Base-by-base conservation (phyloP, 257 asterid genomes). In the Lycium barbarum region DNA sequence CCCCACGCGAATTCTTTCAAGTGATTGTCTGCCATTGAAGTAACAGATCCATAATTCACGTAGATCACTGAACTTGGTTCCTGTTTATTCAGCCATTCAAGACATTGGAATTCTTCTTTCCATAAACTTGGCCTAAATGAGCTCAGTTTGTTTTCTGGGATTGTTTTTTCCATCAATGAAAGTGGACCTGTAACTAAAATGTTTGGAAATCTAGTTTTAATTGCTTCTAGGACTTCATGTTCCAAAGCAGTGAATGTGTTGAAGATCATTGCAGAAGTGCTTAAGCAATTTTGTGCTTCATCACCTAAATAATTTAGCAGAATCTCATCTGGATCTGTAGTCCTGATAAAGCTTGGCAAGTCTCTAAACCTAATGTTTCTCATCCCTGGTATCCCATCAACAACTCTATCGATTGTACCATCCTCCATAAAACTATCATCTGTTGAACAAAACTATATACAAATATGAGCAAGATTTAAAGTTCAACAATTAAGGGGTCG, bases 341-440 rank as follows among this genome's bases (percentile, higher is more conserved):
- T 65, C 72, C 7, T 65, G 45, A 65, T 65, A 65, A 65, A 65
- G 72, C 72, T 65, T 12, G 72, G 72, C 45, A 65, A 65, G n/a
- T 65, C 72, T 15, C 26, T 65, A 15, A 26, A 65, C 43, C 72
- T 65, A 33, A 65, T 65, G 72, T 65, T 65, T 6, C 72, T 33
- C 72, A 5, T 65, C 12, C 18, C 72, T 26, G 72, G 72, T 5
- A 65, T 65, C 18, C 72, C 72, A 33, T 65, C 72, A 1, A 65
- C 45, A 65, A 65, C 17, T 26, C 4, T 65, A 26, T 33, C 45
- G 9, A 65, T 43, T 33, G n/a, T 26, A 65, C 45, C 72, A 65
- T 65, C 45, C 43, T 26, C 72, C 72, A 26, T 65, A 35, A 65
- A 65, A 33, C n/a, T 65, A 1, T 12, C 40, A 26, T 65, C 72